Percentiles rank a stretch among this genome's conserved stretches.
Conservation (phyloP, 2,329 filamentous ascomycete species). For the Penicillium sp. region DNA sequence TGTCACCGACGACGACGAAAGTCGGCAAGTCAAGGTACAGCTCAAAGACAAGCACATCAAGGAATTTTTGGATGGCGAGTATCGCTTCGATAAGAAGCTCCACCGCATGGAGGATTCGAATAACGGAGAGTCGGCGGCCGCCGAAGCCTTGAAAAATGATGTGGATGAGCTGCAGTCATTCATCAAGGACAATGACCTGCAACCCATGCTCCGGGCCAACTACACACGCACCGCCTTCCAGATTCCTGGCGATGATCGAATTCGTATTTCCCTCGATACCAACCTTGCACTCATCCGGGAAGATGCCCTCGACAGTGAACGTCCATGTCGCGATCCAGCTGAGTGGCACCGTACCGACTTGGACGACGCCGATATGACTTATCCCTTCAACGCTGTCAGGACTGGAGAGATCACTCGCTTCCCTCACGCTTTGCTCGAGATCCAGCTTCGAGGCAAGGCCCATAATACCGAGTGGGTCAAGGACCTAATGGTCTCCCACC, state of each 20-base stretch:
- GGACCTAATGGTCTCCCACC: constrained; percentile 86
- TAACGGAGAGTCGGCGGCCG: constrained; percentile 63
- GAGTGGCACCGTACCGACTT: constrained; percentile 93
- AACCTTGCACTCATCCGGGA: constrained; percentile 81
- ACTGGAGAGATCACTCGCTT: constrained; percentile 90
- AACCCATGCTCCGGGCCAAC: constrained; percentile 85
- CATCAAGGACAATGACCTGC: constrained; percentile 70
- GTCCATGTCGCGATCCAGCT: constrained; percentile 83
- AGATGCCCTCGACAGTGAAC: constrained; percentile 69
- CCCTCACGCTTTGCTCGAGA: constrained; percentile 85
- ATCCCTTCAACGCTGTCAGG: constrained; percentile 81
- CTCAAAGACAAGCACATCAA: constrained; percentile 96
- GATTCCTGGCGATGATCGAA: constrained; percentile 84
- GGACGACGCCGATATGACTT: constrained; percentile 76
- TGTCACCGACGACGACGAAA: constrained; percentile 70
- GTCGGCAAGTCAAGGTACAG: constrained; percentile 73
- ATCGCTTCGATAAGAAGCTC: constrained; percentile 87
- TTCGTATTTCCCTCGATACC: constrained; percentile 90
- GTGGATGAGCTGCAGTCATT: constrained; percentile 77
- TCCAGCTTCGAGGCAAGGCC: constrained; percentile 66
- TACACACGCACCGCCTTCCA: constrained; percentile 95
- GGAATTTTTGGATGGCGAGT: constrained; percentile 79
- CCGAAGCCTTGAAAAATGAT: constrained; percentile 67
- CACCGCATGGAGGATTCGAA: constrained; percentile 78
- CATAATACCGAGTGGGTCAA: constrained; percentile 82